phyloP scores from a whole-genome alignment of 257 asterid genomes.

The Mitragyna speciosa region DNA sequence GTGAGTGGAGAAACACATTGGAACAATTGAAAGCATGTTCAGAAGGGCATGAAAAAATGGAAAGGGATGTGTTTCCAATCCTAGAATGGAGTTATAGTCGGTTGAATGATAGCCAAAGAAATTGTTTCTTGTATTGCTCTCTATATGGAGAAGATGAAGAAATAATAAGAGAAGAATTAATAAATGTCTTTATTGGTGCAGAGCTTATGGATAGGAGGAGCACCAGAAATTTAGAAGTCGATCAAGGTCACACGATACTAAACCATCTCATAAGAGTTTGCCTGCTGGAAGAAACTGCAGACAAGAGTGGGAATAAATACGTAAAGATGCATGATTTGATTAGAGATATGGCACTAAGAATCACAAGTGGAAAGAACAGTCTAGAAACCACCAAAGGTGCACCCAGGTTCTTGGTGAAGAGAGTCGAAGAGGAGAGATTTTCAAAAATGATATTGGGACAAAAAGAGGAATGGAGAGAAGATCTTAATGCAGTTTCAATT shows the following conservation, averaged over 20 bases:
- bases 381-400: background rate
- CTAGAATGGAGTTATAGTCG: conserved; percentile 9
- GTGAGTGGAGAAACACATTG: conserved; percentile 5
- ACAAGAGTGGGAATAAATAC: background rate
- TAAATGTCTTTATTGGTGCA: background rate
- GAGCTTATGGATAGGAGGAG: background rate
- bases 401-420: conserved; percentile 10
- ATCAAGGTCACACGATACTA: background rate
- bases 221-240: conserved; percentile 2
- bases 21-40: conserved; percentile 4
- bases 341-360: background rate
- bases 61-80: background rate
- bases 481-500: conserved; percentile 2
- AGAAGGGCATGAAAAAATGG: background rate
- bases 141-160: conserved; percentile 6
- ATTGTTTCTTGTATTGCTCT: conserved; percentile 10
- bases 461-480: conserved; percentile 11
- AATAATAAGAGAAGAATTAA: background rate
- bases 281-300: background rate
- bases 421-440: background rate
- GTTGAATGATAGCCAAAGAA: background rate
- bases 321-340: conserved; percentile 3
- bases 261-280: background rate
- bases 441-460: background rate
- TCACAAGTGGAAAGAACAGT: background rate